Conservation (phyloP, 331 rosid genomes). For the Pyracantha coccinea region DNA sequence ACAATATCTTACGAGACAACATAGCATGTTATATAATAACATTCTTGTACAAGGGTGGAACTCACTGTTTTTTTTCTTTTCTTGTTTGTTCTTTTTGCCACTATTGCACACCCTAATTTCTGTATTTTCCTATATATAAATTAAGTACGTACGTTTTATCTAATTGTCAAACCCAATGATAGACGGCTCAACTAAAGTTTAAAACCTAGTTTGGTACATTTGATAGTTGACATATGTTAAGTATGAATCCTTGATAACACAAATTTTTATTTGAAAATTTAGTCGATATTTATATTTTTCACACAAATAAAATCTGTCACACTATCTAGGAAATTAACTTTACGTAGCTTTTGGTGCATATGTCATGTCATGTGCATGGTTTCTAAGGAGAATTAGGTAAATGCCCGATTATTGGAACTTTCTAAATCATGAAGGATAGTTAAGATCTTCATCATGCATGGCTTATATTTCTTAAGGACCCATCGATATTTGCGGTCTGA, state of each 20-base stretch:
- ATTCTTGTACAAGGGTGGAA: not conserved
- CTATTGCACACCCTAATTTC: no score
- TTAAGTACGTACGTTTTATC: no score
- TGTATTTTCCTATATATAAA: not conserved
- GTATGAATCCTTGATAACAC: no score
- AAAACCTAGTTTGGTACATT: no score
- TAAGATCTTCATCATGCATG: not conserved
- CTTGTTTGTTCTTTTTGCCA: no score
- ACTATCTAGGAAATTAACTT: not conserved
- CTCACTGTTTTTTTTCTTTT: not conserved
- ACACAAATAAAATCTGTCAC: no score
- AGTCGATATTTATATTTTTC: no score
- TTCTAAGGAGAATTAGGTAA: not conserved
- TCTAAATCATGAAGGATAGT: conserved; percentile 17
- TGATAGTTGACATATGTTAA: no score
- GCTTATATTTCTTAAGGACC: not conserved
- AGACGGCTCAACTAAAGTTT: no score
- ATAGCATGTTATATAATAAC: not conserved
- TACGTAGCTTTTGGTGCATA: no score
- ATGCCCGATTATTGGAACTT: conserved; percentile 14
- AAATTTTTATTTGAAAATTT: no score
- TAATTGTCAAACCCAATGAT: no score
- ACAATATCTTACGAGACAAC: not conserved
- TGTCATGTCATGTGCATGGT: not conserved
- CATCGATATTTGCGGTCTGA: not conserved